A percentile compares a stretch with the other conserved stretches of the same genome.
Evolutionary conservation across 2,329 filamentous ascomycete genomes (phyloP).

Genomic region (Cordyceps pruinosa): DNA sequence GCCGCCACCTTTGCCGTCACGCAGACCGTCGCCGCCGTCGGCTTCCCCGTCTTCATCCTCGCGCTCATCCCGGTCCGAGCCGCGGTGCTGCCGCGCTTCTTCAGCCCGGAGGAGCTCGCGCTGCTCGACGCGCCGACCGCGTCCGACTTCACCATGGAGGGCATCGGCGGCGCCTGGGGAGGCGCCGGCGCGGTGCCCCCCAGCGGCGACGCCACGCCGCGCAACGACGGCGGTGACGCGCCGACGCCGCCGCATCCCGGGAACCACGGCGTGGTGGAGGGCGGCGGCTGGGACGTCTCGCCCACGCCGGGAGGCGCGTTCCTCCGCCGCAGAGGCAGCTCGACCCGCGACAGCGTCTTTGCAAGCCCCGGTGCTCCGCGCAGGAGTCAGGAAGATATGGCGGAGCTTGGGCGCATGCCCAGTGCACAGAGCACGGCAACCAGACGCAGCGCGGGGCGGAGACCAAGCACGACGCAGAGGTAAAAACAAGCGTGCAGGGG

Average conservation of each 20-base stretch:
- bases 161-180: conserved; percentile 58
- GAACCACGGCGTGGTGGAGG: background rate
- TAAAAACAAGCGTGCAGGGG: too few relatives aligned
- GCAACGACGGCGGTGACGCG: conserved; percentile 12
- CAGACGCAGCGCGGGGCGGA: too few relatives aligned
- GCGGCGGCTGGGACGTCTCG: background rate
- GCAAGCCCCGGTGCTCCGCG: conserved; percentile 22
- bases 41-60: conserved; percentile 70
- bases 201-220: conserved; percentile 16
- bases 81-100: conserved; percentile 54
- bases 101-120: conserved; percentile 53
- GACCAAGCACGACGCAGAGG: too few relatives aligned
- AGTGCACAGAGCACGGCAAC: too few relatives aligned
- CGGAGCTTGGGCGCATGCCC: conserved; percentile 26
- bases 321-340: conserved; percentile 6
- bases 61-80: conserved; percentile 60
- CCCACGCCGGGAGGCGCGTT: conserved; percentile 1
- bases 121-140: conserved; percentile 68
- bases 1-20: conserved; percentile 77
- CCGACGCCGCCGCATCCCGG: conserved; percentile 7
- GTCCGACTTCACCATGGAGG: conserved; percentile 69
- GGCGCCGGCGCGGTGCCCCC: conserved; percentile 19
- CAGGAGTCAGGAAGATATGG: conserved; percentile 29
- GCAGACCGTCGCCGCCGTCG: conserved; percentile 74
- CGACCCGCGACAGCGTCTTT: conserved; percentile 20